These are phyloP conservation scores for Cornus kousa DNA, from an alignment of 148 eudicot genomes.

Conservation along the genomic window DNA sequence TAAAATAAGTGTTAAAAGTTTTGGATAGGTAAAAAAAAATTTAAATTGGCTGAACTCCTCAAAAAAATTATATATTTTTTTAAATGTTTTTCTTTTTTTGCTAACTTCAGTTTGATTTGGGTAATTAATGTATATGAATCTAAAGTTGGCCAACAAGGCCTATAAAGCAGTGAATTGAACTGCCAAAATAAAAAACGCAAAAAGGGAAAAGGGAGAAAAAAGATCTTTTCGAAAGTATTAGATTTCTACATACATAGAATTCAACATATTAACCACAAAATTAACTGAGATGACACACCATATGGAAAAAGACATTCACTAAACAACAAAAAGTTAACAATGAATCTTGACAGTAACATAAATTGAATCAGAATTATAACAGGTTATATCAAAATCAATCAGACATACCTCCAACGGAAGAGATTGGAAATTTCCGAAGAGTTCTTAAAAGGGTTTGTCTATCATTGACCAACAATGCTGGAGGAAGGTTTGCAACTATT, in stretches of 20 bases:
- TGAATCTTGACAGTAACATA: no score
- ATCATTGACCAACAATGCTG: conserved; percentile 49
- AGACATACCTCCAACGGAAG: conserved; percentile 35
- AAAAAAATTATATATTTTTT: no score
- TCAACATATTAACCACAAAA: background rate
- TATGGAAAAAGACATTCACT: background rate
- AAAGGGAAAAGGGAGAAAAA: no score
- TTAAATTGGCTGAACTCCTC: no score
- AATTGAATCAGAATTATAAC: background rate
- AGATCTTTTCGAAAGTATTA: background rate
- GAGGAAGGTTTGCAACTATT: conserved; percentile 44
- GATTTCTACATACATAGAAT: background rate
- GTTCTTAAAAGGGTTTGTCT: conserved; percentile 34
- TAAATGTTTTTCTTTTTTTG: no score
- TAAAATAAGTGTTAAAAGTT: no score
- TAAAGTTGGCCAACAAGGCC: no score
- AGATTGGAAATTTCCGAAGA: conserved; percentile 27
- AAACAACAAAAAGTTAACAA: background rate
- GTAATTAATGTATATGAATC: no score
- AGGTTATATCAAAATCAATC: background rate
- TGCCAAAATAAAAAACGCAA: no score
- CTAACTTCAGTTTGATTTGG: no score
- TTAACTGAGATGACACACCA: background rate
- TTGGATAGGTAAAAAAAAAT: no score
- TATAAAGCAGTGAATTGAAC: no score